Percentiles rank a stretch among this genome's conserved stretches.
These are phyloP conservation scores for Fusarium sp. DNA, from an alignment of 2,329 filamentous ascomycete species.

Conservation along the genomic window DNA sequence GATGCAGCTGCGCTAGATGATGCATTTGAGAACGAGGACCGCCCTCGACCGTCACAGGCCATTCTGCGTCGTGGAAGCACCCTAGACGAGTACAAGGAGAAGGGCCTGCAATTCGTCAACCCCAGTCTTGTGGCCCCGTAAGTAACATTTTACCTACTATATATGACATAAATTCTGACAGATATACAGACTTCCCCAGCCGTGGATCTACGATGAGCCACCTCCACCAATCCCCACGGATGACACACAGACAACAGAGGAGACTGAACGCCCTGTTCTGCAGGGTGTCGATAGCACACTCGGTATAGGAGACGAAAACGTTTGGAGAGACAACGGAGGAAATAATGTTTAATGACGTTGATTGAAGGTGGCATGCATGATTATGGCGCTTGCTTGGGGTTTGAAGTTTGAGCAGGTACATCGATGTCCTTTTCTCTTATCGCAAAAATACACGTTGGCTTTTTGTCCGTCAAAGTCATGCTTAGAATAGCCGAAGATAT, in stretches of 20 bases:
- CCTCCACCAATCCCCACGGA: conserved; percentile 51
- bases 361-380: conserved; percentile 8
- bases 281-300: conserved; percentile 49
- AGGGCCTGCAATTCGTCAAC: conserved; percentile 77
- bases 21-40: conserved; percentile 51
- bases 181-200: conserved; percentile 67
- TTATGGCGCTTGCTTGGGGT: conserved; percentile 12
- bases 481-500: background rate
- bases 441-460: background rate
- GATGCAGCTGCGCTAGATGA: conserved; percentile 51
- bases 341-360: conserved; percentile 36
- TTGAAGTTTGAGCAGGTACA: conserved; percentile 6
- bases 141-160: conserved; percentile 47
- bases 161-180: conserved; percentile 22
- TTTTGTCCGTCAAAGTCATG: background rate
- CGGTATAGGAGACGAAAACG: conserved; percentile 53
- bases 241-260: conserved; percentile 42
- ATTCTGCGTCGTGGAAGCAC: conserved; percentile 67
- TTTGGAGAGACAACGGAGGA: conserved; percentile 47
- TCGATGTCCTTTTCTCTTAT: background rate
- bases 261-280: conserved; percentile 43
- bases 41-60: conserved; percentile 51
- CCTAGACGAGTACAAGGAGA: conserved; percentile 77
- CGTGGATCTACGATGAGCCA: conserved; percentile 73
- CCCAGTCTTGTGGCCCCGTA: conserved; percentile 76